Evolutionary conservation across 805 yeast species (phyloP), one percentile per base, ranked within the genome.

Genomic region (Lipomyces kockii): DNA sequence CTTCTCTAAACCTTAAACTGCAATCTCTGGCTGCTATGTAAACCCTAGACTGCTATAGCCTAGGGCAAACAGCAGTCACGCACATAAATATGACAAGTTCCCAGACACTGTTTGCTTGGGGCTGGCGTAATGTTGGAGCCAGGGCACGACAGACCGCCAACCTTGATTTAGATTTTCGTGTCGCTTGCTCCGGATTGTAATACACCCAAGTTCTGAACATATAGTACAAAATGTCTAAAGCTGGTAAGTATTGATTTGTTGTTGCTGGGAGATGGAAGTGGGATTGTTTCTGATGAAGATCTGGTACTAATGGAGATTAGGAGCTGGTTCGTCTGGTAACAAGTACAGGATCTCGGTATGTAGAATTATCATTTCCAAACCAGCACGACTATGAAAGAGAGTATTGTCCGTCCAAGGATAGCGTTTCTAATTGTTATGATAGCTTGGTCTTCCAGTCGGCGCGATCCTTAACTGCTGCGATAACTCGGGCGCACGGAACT

Each of bases 401-500:
- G 11, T 25, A 6, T 25, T 39, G n/a, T n/a, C n/a, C n/a, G 17
- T 27, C n/a, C 6, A 46, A 52, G 34, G 34, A 11, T 25, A 7
- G 7, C 29, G 14, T n/a, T 56, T 52, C 59, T 56, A 39, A 63
- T 35, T 37, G 25, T 22, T 58, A 6, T 6, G 61, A 49, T 80
- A 91, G 95, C 92, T 95, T 86, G 99, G 97, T 89, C 90, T 95
- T 83, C 99, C 99, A 86, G 89, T 87, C 79, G 99, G 98, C 85
- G 99, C 99, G 85, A 92, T 95, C 84, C 89, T 95, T 87, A 96
- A 96, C 93, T 95, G 99, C 88, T 93, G 96, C 85, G 99, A 95
- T 85, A 95, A 95, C 97, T 87, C 96, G 80, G 99, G 99, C 88
- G 99, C 99, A 81, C 93, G 98, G 88, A 94, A 93, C 91, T 89